Evolutionary conservation across 495 filamentous ascomycete genomes (phyloP).

Genomic region (Penicillium steckii): DNA sequence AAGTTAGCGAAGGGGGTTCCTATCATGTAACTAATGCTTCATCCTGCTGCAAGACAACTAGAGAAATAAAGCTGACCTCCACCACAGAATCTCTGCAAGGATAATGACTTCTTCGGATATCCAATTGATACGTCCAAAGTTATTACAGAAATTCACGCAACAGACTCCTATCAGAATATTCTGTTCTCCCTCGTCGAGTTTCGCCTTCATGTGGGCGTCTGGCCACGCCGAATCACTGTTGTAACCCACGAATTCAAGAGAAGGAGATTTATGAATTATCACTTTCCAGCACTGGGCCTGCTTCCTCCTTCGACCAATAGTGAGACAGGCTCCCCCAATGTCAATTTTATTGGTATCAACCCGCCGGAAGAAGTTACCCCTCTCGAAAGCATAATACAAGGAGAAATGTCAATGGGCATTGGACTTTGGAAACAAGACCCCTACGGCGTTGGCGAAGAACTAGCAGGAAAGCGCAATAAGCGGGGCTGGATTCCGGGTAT

Average conservation of each 20-base stretch:
- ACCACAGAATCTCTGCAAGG: slow-evolving; percentile 44
- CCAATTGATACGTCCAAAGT: slow-evolving; percentile 29
- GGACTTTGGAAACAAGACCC: slow-evolving; percentile 44
- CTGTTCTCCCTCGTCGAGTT: slow-evolving; percentile 68
- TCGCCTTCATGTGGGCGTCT: slow-evolving; percentile 37
- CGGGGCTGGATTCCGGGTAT: slow-evolving; percentile 42
- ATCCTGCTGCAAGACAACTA: too few relatives aligned
- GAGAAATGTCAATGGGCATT: slow-evolving; percentile 42
- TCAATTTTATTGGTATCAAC: slow-evolving; percentile 65
- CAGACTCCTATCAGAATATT: slow-evolving; percentile 80
- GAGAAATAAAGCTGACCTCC: slow-evolving; percentile 2
- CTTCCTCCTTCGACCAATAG: slow-evolving; percentile 2
- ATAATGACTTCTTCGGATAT: slow-evolving; percentile 37
- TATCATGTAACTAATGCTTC: slow-evolving; percentile 50
- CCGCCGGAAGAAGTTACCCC: slow-evolving; percentile 58
- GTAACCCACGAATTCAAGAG: slow-evolving; percentile 77
- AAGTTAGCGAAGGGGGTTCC: slow-evolving; percentile 62
- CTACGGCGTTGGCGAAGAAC: slow-evolving; percentile 39
- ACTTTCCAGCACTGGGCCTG: slow-evolving; percentile 64
- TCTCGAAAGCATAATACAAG: slow-evolving; percentile 38
- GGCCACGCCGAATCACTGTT: slow-evolving; percentile 55
- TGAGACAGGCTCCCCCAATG: slow-evolving; percentile 20
- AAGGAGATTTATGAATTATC: slow-evolving; percentile 61
- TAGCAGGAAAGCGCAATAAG: slow-evolving; percentile 35
- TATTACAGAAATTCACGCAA: slow-evolving; percentile 60